phyloP scores from a whole-genome alignment of 495 filamentous ascomycete genomes.

The Talaromyces liani region DNA sequence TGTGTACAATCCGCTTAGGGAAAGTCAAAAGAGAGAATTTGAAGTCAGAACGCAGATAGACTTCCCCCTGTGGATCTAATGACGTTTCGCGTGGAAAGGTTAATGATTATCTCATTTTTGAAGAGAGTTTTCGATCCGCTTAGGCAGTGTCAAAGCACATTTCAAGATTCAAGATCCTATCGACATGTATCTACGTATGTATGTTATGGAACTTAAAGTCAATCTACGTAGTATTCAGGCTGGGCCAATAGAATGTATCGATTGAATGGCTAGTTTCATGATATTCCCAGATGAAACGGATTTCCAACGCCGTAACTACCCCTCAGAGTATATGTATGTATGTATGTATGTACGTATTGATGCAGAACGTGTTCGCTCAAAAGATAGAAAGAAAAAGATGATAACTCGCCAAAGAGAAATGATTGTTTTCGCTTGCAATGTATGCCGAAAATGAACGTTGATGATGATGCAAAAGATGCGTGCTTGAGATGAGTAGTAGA shows the following conservation, averaged over 20 bases:
- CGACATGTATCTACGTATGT: neutral
- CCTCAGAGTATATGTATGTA: neutral
- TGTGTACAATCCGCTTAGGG: neutral
- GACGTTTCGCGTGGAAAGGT: neutral
- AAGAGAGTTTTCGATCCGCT: neutral
- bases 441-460: neutral
- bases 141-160: neutral
- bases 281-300: neutral
- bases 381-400: neutral
- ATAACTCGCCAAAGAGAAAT: neutral
- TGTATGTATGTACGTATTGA: neutral
- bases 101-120: neutral
- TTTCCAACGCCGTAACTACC: slow-evolving; percentile 1
- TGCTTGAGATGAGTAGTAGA: neutral
- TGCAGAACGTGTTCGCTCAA: neutral
- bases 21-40: neutral
- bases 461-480: neutral
- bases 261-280: neutral
- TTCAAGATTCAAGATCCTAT: neutral
- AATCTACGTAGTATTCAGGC: neutral
- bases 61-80: neutral
- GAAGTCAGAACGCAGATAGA: neutral
- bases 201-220: neutral
- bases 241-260: neutral
- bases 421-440: neutral